phyloP scores from a whole-genome alignment of 1,284 basidiomycete genomes.

The Inonotus obliquus region DNA sequence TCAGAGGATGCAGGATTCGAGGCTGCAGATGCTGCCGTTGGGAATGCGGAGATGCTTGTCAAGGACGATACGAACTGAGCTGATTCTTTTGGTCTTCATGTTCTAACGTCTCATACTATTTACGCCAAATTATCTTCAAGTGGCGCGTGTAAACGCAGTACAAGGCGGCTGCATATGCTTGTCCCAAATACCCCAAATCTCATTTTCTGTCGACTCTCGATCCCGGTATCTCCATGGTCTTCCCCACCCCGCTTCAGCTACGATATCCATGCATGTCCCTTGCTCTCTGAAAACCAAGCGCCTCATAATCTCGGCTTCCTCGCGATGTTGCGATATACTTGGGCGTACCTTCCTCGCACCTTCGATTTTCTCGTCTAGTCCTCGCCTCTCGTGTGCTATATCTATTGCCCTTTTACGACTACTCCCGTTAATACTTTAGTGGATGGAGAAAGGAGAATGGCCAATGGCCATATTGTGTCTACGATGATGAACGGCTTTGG shows the following conservation, averaged over 20 bases:
- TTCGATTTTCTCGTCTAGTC: not conserved
- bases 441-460: conserved; percentile 36
- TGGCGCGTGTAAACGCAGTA: conserved; percentile 5
- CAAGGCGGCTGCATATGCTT: conserved; percentile 26
- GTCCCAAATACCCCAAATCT: conserved; percentile 27
- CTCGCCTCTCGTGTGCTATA: conserved; percentile 19
- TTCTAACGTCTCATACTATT: not conserved
- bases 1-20: conserved; percentile 21
- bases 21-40: conserved; percentile 25
- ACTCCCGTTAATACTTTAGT: conserved; percentile 22
- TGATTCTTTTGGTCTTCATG: conserved; percentile 21
- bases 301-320: not conserved
- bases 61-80: conserved; percentile 24
- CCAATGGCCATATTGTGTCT: not conserved
- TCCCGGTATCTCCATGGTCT: not conserved
- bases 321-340: not conserved
- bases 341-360: not conserved
- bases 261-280: not conserved
- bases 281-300: not conserved
- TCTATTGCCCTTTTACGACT: conserved; percentile 18
- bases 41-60: conserved; percentile 17
- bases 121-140: conserved; percentile 15
- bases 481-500: conserved; percentile 16
- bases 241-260: not conserved
- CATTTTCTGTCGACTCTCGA: conserved; percentile 19